Percentiles rank a stretch among this genome's conserved stretches.
phyloP scores from a whole-genome alignment of 768 basidiomycete species.

The Rubroboletus satanas region DNA sequence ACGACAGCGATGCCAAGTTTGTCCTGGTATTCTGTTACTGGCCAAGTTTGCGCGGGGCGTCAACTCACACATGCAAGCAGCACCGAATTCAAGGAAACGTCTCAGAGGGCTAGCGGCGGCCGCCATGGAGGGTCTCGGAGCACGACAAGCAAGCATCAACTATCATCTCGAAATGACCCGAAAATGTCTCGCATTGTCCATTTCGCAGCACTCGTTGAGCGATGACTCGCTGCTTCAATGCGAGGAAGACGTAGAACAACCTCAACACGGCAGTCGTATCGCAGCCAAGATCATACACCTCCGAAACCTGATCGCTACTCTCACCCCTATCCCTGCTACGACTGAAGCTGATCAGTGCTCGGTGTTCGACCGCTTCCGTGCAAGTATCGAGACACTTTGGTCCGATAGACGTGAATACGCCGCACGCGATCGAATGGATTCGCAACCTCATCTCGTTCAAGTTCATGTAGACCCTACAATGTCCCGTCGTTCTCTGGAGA shows the following conservation, averaged over 20 bases:
- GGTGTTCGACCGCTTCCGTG: constrained; percentile 19
- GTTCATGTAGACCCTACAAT: constrained; percentile 1
- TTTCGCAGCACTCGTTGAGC: background rate
- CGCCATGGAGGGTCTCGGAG: constrained; percentile 9
- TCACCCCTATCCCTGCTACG: constrained; percentile 23
- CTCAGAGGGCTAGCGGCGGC: too few relatives aligned
- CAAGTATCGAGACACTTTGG: constrained; percentile 20
- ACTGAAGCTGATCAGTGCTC: constrained; percentile 10
- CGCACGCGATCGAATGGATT: constrained; percentile 2
- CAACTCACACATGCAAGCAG: background rate
- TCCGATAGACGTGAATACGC: constrained; percentile 10
- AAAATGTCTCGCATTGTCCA: constrained; percentile 15
- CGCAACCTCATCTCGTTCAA: constrained; percentile 1
- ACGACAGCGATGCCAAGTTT: background rate
- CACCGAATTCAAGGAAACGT: background rate
- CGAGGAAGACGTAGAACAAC: background rate
- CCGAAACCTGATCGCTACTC: constrained; percentile 16
- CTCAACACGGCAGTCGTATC: constrained; percentile 6
- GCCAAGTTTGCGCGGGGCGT: background rate
- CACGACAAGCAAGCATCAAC: constrained; percentile 19
- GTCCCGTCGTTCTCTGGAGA: constrained; percentile 8
- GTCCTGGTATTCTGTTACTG: background rate
- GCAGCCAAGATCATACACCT: constrained; percentile 15
- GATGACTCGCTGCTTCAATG: background rate
- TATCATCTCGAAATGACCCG: constrained; percentile 16